These are phyloP conservation scores for Trichoderma polysporum DNA, from an alignment of 2,329 filamentous ascomycete species.

Conservation along the genomic window DNA sequence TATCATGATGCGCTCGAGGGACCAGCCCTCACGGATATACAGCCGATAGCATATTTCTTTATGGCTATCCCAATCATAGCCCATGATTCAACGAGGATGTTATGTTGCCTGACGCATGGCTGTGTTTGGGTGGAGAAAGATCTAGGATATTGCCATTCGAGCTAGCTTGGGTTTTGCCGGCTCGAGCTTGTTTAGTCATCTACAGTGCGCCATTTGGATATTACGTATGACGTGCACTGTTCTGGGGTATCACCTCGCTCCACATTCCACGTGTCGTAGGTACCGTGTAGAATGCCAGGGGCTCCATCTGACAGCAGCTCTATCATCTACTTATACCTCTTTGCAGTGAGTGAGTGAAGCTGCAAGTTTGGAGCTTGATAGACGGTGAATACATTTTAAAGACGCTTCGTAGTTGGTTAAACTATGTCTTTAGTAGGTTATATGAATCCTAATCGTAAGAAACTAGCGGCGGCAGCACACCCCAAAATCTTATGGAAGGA, in stretches of 20 bases:
- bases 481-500: background rate
- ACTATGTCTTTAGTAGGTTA: no score
- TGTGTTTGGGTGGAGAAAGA: background rate
- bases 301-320: no score
- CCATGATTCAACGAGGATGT: conserved; percentile 37
- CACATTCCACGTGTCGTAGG: background rate
- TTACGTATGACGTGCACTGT: background rate
- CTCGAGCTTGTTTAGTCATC: background rate
- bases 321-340: no score
- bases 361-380: background rate
- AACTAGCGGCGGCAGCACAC: no score
- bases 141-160: background rate
- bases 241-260: background rate
- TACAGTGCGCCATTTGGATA: background rate
- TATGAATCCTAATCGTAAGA: no score
- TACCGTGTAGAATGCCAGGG: background rate
- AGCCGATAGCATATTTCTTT: conserved; percentile 53
- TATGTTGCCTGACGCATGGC: conserved; percentile 10
- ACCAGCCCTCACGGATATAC: conserved; percentile 74
- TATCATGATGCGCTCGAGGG: conserved; percentile 71
- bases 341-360: background rate
- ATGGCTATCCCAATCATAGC: conserved; percentile 48
- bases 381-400: no score
- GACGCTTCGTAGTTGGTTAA: no score
- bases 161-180: background rate